A percentile compares a stretch with the other conserved stretches of the same genome.
Conservation (phyloP, 371 early-diverging fungal species). For the Mucor lusitanicus region DNA sequence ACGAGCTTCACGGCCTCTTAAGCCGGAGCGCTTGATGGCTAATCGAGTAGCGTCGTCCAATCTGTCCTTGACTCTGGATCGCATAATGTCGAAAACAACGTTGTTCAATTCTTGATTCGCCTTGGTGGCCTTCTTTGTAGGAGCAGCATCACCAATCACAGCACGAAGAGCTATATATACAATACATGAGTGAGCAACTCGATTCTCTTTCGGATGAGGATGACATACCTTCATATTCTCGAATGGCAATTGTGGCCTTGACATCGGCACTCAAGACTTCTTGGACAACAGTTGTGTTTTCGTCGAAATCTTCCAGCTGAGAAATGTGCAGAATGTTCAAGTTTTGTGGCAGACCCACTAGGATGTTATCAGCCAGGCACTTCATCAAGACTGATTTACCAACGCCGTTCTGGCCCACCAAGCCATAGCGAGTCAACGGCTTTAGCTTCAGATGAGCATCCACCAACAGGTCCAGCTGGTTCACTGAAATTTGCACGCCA, state of each 20-base stretch:
- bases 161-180: conserved; percentile 36
- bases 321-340: conserved; percentile 79
- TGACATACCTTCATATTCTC: conserved; percentile 36
- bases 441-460: conserved; percentile 69
- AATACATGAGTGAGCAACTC: not conserved
- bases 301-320: conserved; percentile 63
- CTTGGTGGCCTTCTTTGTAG: not conserved
- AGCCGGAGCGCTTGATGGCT: conserved; percentile 78
- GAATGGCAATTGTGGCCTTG: conserved; percentile 39
- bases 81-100: conserved; percentile 34
- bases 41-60: conserved; percentile 58
- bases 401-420: conserved; percentile 89
- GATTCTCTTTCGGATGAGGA: not conserved
- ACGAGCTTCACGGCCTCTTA: conserved; percentile 78
- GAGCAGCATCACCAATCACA: conserved; percentile 31
- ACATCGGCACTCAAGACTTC: conserved; percentile 75
- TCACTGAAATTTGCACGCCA: conserved; percentile 73
- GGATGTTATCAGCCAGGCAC: conserved; percentile 67
- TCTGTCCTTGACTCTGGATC: conserved; percentile 37
- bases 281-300: conserved; percentile 56
- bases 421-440: conserved; percentile 67
- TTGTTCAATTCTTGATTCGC: conserved; percentile 25
- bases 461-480: conserved; percentile 58
- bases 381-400: conserved; percentile 88
- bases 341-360: conserved; percentile 82